Conservation (phyloP, 495 filamentous ascomycete species). For the Xylaria cubensis region DNA sequence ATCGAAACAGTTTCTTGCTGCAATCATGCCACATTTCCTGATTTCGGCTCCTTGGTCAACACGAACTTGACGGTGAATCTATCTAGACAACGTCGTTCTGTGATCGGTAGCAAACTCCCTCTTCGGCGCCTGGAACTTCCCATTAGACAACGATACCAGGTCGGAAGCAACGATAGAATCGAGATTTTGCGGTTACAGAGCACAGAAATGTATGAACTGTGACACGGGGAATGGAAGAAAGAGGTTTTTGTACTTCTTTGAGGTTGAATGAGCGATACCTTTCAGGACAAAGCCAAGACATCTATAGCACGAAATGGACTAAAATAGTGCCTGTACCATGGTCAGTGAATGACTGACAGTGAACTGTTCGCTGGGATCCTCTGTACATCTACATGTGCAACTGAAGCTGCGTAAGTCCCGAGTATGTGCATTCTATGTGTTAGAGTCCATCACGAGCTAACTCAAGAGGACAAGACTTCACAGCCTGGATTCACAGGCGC, state of each 20-base stretch:
- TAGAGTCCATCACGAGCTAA: not conserved
- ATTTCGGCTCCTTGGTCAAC: not conserved
- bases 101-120: not conserved
- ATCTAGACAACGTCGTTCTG: not conserved
- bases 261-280: not conserved
- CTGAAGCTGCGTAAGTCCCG: not conserved
- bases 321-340: not conserved
- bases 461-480: not conserved
- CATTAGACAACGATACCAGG: not conserved
- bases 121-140: not conserved
- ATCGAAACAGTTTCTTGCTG: not conserved
- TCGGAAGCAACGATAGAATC: not conserved
- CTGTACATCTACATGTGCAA: not conserved
- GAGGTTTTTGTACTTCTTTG: not conserved
- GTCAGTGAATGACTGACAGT: not conserved
- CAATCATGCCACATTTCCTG: not conserved
- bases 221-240: not conserved
- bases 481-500: not conserved
- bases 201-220: not conserved
- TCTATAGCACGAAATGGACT: not conserved
- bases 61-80: not conserved
- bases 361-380: not conserved
- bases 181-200: not conserved
- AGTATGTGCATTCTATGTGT: not conserved
- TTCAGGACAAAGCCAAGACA: not conserved